Evolutionary conservation across 176 grass and related monocot genomes (phyloP).

Genomic region (Calamus simplicifolius): DNA sequence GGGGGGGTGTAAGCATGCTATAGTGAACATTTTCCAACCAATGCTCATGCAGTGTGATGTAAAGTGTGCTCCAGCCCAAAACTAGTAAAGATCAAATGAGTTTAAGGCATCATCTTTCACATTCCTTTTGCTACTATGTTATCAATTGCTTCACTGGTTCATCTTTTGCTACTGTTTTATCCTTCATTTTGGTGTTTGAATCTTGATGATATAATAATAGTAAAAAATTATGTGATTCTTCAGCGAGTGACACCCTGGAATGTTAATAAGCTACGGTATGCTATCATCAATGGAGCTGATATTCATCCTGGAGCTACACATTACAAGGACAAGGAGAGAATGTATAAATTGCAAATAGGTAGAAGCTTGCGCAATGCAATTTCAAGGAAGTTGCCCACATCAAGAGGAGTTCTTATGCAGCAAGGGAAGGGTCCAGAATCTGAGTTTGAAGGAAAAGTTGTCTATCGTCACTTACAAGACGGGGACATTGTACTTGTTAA

Average conservation of each 20-base stretch:
- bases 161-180: neutral
- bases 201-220: neutral
- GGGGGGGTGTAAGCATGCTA: too few species aligned
- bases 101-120: too few species aligned
- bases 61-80: too few species aligned
- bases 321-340: slow-evolving; percentile 49
- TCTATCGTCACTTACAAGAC: slow-evolving; percentile 80
- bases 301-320: slow-evolving; percentile 83
- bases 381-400: slow-evolving; percentile 53
- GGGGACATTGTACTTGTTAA: slow-evolving; percentile 93
- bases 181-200: slow-evolving; percentile 5
- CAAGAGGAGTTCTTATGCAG: slow-evolving; percentile 43
- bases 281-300: slow-evolving; percentile 71
- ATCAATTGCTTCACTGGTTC: too few species aligned
- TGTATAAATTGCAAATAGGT: slow-evolving; percentile 47
- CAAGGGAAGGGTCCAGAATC: slow-evolving; percentile 59
- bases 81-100: too few species aligned
- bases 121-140: too few species aligned
- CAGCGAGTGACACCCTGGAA: slow-evolving; percentile 90
- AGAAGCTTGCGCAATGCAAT: slow-evolving; percentile 25
- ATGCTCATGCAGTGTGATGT: too few species aligned
- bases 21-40: too few species aligned
- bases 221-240: slow-evolving; percentile 9
- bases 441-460: slow-evolving; percentile 74
- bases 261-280: slow-evolving; percentile 48